These are phyloP conservation scores for Pseudozyma tsukubaensis DNA, from an alignment of 1,284 basidiomycete species.

Conservation along the genomic window DNA sequence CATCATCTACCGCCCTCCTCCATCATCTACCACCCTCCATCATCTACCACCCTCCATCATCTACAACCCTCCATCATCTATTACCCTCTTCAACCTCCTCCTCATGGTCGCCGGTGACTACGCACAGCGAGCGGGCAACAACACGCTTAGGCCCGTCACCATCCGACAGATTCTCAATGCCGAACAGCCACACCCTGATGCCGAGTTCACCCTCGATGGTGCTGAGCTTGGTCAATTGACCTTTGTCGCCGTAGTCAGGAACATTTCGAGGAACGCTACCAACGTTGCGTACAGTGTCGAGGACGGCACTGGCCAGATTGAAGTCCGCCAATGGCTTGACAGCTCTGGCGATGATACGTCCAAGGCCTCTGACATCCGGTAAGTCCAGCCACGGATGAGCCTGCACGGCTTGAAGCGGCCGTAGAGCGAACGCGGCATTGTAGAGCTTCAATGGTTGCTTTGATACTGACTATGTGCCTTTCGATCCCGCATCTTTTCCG, in stretches of 20 bases:
- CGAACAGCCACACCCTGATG: conserved; percentile 84
- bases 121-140: conserved; percentile 51
- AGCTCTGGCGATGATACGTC: conserved; percentile 73
- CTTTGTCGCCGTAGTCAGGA: conserved; percentile 83
- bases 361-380: conserved; percentile 57
- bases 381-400: conserved; percentile 13
- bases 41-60: too few species aligned
- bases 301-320: conserved; percentile 88
- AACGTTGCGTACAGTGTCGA: conserved; percentile 85
- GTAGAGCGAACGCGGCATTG: too few species aligned
- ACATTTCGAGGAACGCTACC: conserved; percentile 79
- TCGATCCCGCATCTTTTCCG: neutral
- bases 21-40: neutral
- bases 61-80: neutral
- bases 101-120: conserved; percentile 9
- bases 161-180: conserved; percentile 83
- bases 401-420: too few species aligned
- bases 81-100: neutral
- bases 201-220: conserved; percentile 86
- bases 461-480: conserved; percentile 9
- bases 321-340: conserved; percentile 90
- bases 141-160: conserved; percentile 81
- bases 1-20: neutral
- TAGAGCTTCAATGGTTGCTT: neutral
- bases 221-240: conserved; percentile 83